These are phyloP conservation scores for Lachancea lanzarotensis DNA, from an alignment of 805 yeast genomes.

Conservation along the genomic window DNA sequence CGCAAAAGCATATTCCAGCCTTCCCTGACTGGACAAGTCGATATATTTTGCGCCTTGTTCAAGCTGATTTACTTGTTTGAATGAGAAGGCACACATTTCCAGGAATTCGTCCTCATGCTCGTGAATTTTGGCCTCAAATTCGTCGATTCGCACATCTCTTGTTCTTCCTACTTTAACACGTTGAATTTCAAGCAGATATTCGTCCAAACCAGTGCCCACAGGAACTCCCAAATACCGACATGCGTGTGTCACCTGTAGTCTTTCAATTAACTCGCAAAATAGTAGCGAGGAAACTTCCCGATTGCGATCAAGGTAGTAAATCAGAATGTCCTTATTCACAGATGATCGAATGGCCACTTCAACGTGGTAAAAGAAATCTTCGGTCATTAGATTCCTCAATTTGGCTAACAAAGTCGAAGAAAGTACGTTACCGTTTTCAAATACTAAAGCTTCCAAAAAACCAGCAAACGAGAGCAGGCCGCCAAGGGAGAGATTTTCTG, in stretches of 20 bases:
- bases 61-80: slow-evolving; percentile 28
- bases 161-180: slow-evolving; percentile 13
- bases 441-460: slow-evolving; percentile 31
- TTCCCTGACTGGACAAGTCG: slow-evolving; percentile 43
- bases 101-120: slow-evolving; percentile 18
- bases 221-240: slow-evolving; percentile 11
- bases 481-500: slow-evolving; percentile 11
- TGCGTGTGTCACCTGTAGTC: slow-evolving; percentile 20
- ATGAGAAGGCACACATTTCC: slow-evolving; percentile 16
- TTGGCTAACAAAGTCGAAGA: background rate
- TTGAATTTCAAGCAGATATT: slow-evolving; percentile 11
- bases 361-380: slow-evolving; percentile 14
- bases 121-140: slow-evolving; percentile 33
- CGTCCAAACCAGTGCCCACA: slow-evolving; percentile 4
- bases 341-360: slow-evolving; percentile 12
- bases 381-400: slow-evolving; percentile 1
- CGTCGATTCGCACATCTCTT: slow-evolving; percentile 26
- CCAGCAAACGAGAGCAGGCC: slow-evolving; percentile 35
- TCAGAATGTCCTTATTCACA: slow-evolving; percentile 24
- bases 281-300: slow-evolving; percentile 25
- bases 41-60: slow-evolving; percentile 55
- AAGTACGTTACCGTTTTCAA: slow-evolving; percentile 8
- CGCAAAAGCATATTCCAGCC: slow-evolving; percentile 44
- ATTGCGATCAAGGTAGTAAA: slow-evolving; percentile 25
- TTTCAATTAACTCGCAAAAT: slow-evolving; percentile 19